These are phyloP conservation scores for Globomyces sp. DNA, from an alignment of 371 early-diverging fungal species.

Conservation along the genomic window DNA sequence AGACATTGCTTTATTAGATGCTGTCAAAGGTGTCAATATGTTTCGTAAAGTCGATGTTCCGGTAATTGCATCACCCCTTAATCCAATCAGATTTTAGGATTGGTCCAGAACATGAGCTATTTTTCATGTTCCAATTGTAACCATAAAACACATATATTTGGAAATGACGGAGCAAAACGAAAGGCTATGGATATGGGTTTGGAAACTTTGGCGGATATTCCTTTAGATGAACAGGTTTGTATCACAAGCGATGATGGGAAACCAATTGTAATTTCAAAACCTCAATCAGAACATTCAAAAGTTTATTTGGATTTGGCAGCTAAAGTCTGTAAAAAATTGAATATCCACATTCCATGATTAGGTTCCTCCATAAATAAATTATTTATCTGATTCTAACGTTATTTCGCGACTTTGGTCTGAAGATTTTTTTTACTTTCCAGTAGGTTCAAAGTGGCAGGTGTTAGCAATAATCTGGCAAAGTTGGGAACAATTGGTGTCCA, in stretches of 20 bases:
- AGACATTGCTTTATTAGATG: slow-evolving; percentile 82
- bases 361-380: too few species aligned
- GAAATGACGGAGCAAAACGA: slow-evolving; percentile 57
- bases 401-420: too few species aligned
- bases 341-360: too few species aligned
- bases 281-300: slow-evolving; percentile 59
- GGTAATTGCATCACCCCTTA: slow-evolving; percentile 48
- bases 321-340: slow-evolving; percentile 43
- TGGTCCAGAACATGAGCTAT: slow-evolving; percentile 87
- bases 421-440: too few species aligned
- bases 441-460: too few species aligned
- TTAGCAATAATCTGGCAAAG: too few species aligned
- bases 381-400: too few species aligned
- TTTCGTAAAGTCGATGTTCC: slow-evolving; percentile 77
- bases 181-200: slow-evolving; percentile 65
- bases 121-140: slow-evolving; percentile 81
- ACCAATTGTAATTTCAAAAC: slow-evolving; percentile 70
- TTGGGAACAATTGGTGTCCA: too few species aligned
- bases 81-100: slow-evolving; percentile 69
- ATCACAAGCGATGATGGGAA: slow-evolving; percentile 71
- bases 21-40: slow-evolving; percentile 78
- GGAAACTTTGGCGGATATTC: slow-evolving; percentile 72
- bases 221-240: slow-evolving; percentile 74
- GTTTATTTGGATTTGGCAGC: slow-evolving; percentile 65
- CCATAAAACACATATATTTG: slow-evolving; percentile 77